phyloP scores from a whole-genome alignment of 1,284 basidiomycete genomes.

The Ustilago vetiveriae region DNA sequence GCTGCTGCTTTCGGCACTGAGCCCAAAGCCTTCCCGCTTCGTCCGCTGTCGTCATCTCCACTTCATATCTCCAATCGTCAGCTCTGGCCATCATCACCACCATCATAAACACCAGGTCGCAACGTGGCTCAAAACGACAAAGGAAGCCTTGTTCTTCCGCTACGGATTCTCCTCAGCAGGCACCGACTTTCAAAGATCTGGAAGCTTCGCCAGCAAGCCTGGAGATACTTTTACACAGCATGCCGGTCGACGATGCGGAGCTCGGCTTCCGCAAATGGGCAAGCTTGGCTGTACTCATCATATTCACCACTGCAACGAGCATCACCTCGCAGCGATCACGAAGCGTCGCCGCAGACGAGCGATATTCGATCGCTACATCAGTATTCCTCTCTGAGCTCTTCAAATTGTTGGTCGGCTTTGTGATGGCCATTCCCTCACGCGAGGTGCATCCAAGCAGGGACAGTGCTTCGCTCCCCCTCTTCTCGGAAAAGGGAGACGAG shows the following conservation, averaged over 20 bases:
- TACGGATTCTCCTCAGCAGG: too few species aligned
- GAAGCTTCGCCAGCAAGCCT: too few species aligned
- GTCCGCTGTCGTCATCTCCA: background rate
- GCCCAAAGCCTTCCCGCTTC: too few species aligned
- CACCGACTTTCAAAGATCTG: background rate
- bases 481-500: conserved; percentile 16
- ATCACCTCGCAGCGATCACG: conserved; percentile 34
- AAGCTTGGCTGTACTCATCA: conserved; percentile 23
- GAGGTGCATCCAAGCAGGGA: background rate
- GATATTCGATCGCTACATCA: conserved; percentile 32
- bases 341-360: background rate
- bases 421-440: background rate
- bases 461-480: conserved; percentile 15
- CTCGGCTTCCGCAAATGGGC: conserved; percentile 20
- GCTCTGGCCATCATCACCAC: too few species aligned
- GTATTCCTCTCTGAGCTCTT: conserved; percentile 36
- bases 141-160: too few species aligned
- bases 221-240: background rate
- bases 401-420: conserved; percentile 28
- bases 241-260: background rate
- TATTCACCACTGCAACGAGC: conserved; percentile 41
- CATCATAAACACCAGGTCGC: too few species aligned
- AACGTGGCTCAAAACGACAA: too few species aligned
- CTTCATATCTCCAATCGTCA: too few species aligned
- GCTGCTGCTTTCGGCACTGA: too few species aligned